Percentiles rank a stretch among this genome's conserved stretches.
These are phyloP conservation scores for Solanum corneliomulleri DNA, from an alignment of 257 asterid species.

Conservation along the genomic window DNA sequence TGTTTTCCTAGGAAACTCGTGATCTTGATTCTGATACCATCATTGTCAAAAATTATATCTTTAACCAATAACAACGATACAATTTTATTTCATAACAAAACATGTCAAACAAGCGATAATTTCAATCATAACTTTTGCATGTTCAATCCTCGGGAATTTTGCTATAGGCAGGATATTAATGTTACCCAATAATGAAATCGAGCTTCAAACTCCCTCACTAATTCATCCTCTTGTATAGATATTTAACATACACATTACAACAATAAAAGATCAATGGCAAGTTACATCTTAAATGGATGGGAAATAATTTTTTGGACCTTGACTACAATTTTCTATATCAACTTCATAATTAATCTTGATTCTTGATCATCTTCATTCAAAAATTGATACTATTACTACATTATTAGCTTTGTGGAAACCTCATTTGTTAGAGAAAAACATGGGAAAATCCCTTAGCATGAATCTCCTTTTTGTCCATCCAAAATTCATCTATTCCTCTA, in stretches of 20 bases:
- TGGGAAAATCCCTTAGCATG: background rate
- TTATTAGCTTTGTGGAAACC: background rate
- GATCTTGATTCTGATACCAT: background rate
- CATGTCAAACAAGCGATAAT: background rate
- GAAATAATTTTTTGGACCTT: background rate
- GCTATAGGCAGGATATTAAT: background rate
- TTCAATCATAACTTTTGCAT: background rate
- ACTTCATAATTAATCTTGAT: background rate
- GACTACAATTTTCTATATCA: background rate
- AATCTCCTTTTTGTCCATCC: background rate
- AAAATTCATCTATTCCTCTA: background rate
- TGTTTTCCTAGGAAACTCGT: background rate
- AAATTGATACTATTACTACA: background rate
- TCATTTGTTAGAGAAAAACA: background rate
- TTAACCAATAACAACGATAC: background rate
- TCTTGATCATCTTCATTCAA: background rate
- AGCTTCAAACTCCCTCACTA: background rate
- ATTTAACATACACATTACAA: background rate
- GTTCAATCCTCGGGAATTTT: background rate
- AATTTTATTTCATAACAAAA: background rate
- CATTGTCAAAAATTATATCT: background rate
- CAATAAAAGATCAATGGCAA: background rate
- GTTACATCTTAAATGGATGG: background rate
- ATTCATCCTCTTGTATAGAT: background rate
- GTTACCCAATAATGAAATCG: background rate